phyloP scores from a whole-genome alignment of 2,329 filamentous ascomycete species.

The Fusarium sp. region DNA sequence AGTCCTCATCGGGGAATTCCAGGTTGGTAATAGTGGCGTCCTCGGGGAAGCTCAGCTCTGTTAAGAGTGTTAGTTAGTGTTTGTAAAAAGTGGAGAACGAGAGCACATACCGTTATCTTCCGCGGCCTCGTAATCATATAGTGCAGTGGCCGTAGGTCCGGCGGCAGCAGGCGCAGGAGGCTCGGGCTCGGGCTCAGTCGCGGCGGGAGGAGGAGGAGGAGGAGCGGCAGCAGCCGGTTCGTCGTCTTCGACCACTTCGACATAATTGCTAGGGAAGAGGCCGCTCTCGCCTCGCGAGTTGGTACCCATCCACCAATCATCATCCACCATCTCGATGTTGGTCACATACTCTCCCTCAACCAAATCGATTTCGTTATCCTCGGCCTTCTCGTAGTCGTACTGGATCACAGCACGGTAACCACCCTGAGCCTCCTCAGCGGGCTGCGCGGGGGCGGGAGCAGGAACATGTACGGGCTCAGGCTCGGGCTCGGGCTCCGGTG shows the following conservation, averaged over 20 bases:
- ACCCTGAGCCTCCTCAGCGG: conserved; percentile 52
- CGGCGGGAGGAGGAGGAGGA: conserved; percentile 50
- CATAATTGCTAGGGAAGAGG: conserved; percentile 97
- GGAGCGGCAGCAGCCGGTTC: conserved; percentile 53
- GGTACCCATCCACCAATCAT: conserved; percentile 98
- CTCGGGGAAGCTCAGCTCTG: conserved; percentile 86
- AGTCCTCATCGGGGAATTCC: conserved; percentile 98
- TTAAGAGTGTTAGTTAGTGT: conserved; percentile 43
- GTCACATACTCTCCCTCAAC: conserved; percentile 88
- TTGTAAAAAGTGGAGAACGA: background rate
- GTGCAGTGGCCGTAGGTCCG: conserved; percentile 80
- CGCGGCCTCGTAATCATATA: conserved; percentile 97
- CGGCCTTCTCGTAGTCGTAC: conserved; percentile 97
- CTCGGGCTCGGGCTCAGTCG: conserved; percentile 47
- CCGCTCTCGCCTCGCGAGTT: conserved; percentile 87
- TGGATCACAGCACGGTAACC: conserved; percentile 83
- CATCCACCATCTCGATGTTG: conserved; percentile 96
- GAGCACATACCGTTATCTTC: conserved; percentile 82
- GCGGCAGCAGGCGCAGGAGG: conserved; percentile 54
- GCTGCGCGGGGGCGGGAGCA: conserved; percentile 21
- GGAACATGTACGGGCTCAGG: conserved; percentile 18
- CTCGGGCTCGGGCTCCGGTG: conserved; percentile 21
- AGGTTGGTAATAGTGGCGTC: conserved; percentile 84
- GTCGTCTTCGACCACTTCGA: conserved; percentile 83
- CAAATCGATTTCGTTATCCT: conserved; percentile 96